Conservation (phyloP, 148 eudicot species). For the Vaccinium vitisidaea region DNA sequence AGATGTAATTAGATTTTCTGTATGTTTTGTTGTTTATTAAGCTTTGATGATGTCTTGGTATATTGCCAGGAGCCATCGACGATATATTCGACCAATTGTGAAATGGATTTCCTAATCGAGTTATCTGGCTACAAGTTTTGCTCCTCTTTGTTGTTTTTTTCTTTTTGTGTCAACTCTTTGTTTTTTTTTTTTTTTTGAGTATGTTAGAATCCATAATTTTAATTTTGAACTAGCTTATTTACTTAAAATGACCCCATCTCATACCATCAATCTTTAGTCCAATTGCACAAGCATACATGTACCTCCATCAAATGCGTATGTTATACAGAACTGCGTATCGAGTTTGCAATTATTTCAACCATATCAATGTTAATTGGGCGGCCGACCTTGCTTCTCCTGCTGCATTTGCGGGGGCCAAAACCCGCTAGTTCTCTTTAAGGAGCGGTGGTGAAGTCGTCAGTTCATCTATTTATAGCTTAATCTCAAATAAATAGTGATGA, state of each 20-base stretch:
- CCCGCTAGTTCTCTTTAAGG: too few relatives aligned
- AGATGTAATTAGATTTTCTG: constrained; percentile 2
- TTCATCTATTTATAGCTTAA: too few relatives aligned
- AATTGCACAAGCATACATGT: too few relatives aligned
- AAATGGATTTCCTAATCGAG: neutral
- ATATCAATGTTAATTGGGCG: too few relatives aligned
- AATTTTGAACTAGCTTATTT: neutral
- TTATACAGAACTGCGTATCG: too few relatives aligned
- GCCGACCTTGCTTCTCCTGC: too few relatives aligned
- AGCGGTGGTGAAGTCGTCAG: too few relatives aligned
- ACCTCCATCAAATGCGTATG: too few relatives aligned
- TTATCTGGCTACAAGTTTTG: neutral
- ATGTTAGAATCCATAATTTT: neutral
- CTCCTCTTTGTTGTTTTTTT: neutral
- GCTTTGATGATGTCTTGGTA: neutral
- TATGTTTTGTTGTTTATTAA: neutral
- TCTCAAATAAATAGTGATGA: too few relatives aligned
- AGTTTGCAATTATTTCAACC: too few relatives aligned
- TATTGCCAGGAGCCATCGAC: neutral
- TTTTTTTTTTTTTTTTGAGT: too few relatives aligned
- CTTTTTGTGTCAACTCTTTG: neutral
- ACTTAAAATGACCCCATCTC: neutral
- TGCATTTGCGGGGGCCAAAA: too few relatives aligned
- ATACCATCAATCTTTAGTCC: neutral
- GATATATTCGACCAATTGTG: neutral